Conservation (phyloP, 129 eudicot genomes). For the Chrysanthemum makinoi region DNA sequence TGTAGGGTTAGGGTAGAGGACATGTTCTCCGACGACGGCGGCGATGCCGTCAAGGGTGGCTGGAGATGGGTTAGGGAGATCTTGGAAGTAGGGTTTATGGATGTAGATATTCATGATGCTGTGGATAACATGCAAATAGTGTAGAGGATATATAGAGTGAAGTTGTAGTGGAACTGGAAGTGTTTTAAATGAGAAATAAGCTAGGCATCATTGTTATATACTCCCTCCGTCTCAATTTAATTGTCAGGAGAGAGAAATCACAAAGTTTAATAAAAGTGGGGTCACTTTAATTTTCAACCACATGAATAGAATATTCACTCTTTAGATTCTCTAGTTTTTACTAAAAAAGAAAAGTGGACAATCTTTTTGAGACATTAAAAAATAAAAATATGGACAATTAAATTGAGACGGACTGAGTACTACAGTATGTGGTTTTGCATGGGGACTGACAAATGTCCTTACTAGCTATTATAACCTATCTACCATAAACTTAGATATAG, state of each 20-base stretch:
- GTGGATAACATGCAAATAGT: conserved; percentile 1
- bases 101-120: conserved; percentile 1
- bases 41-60: conserved; percentile 78
- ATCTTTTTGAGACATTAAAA: too few species aligned
- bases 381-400: too few species aligned
- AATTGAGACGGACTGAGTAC: too few species aligned
- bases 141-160: conserved; percentile 12
- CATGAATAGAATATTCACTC: too few species aligned
- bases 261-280: too few species aligned
- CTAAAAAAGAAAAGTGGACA: too few species aligned
- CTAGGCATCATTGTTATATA: too few species aligned
- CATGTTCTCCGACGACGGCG: conserved; percentile 73
- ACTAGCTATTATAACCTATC: not conserved
- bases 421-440: conserved; percentile 21
- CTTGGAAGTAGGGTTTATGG: not conserved
- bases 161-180: conserved; percentile 1
- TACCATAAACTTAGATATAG: too few species aligned
- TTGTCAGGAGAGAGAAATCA: too few species aligned
- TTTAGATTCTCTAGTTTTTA: too few species aligned
- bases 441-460: conserved; percentile 31
- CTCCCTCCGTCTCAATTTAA: too few species aligned
- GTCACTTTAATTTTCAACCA: too few species aligned
- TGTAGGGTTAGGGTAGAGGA: conserved; percentile 33
- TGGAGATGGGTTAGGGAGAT: conserved; percentile 1
- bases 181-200: not conserved